These are phyloP conservation scores for Aspergillus quadrilineatus DNA, from an alignment of 2,329 filamentous ascomycete species.

Conservation along the genomic window DNA sequence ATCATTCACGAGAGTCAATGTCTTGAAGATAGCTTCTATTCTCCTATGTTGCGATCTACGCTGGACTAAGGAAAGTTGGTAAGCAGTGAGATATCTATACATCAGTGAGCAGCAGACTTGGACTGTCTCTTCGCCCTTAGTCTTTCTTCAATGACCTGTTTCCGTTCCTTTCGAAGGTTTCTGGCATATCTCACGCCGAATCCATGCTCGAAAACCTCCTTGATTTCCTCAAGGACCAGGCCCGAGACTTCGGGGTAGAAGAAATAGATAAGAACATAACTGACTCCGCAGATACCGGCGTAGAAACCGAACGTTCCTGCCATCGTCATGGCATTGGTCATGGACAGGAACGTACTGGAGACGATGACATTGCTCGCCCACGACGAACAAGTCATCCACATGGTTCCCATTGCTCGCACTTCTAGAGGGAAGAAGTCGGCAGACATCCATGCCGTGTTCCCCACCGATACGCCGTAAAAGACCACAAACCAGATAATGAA, in stretches of 20 bases:
- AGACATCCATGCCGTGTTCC: conserved; percentile 52
- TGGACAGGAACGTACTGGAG: conserved; percentile 51
- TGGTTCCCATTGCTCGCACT: conserved; percentile 51
- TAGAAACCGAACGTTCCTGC: conserved; percentile 55
- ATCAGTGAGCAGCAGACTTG: neutral
- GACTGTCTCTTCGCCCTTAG: conserved; percentile 11
- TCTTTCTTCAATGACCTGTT: conserved; percentile 28
- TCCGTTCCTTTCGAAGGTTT: conserved; percentile 40
- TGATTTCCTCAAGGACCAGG: conserved; percentile 24
- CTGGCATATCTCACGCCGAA: conserved; percentile 49
- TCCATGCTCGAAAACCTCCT: conserved; percentile 53
- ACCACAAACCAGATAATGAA: conserved; percentile 48
- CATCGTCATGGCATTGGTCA: conserved; percentile 52
- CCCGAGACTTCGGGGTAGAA: conserved; percentile 29
- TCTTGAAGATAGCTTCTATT: neutral
- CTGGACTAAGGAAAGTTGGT: no score
- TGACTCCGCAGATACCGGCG: conserved; percentile 50
- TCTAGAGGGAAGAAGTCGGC: conserved; percentile 52
- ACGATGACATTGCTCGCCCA: conserved; percentile 53
- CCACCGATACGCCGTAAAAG: conserved; percentile 50
- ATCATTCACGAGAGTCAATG: neutral
- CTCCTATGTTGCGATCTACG: neutral
- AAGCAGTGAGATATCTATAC: neutral
- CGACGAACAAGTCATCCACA: conserved; percentile 50
- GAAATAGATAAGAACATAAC: conserved; percentile 39